Percentiles rank a stretch among this genome's conserved stretches.
Evolutionary conservation across 148 eudicot species (phyloP).

Genomic region (Rhododendron molle): DNA sequence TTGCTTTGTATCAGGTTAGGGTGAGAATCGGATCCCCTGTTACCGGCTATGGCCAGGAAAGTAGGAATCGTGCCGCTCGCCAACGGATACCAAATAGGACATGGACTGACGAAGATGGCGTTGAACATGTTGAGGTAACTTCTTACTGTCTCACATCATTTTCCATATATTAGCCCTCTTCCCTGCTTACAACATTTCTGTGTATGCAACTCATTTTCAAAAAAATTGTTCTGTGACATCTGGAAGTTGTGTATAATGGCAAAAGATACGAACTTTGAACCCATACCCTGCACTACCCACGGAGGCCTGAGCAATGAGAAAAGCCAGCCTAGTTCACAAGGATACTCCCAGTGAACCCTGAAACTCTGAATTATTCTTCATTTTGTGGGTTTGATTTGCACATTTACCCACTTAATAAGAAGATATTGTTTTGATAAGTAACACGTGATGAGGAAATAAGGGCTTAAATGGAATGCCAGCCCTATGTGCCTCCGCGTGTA

Average conservation of each 20-base stretch:
- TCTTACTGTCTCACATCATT: not conserved
- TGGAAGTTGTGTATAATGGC: not conserved
- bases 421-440: not conserved
- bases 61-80: constrained; percentile 86
- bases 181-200: not conserved
- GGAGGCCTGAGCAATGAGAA: too few relatives aligned
- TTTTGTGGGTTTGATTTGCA: not conserved
- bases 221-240: not conserved
- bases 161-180: not conserved
- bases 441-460: too few relatives aligned
- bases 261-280: not conserved
- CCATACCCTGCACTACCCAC: not conserved
- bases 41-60: constrained; percentile 90
- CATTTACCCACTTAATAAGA: not conserved
- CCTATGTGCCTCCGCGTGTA: not conserved
- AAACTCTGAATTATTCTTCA: not conserved
- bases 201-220: not conserved
- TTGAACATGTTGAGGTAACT: constrained; percentile 77
- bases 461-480: not conserved
- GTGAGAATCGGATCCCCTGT: constrained; percentile 83
- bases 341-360: not conserved
- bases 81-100: constrained; percentile 63
- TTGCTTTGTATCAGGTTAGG: constrained; percentile 47
- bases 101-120: constrained; percentile 83
- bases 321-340: not conserved